A percentile compares a stretch with the other conserved stretches of the same genome.
Conservation (phyloP, 805 yeast species). For the Scheffersomyces coipomensis region DNA sequence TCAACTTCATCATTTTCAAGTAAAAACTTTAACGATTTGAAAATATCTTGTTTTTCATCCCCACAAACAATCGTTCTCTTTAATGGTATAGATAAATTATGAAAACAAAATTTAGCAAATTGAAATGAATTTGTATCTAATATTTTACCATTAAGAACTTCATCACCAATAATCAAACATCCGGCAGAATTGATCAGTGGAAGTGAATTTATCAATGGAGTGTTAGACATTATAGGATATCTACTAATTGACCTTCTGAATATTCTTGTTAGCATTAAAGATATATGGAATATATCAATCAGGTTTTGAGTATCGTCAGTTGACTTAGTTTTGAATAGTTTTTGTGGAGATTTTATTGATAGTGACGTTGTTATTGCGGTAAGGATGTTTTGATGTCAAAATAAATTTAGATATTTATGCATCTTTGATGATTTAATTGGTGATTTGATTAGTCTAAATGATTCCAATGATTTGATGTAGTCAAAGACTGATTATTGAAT, state of each 20-base stretch:
- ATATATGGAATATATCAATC: too few species aligned
- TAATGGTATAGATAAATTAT: slow-evolving; percentile 59
- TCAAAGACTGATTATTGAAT: too few species aligned
- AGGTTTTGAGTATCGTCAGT: too few species aligned
- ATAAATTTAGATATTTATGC: too few species aligned
- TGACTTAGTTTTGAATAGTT: too few species aligned
- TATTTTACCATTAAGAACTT: slow-evolving; percentile 82
- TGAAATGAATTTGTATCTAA: slow-evolving; percentile 71
- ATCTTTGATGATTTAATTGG: too few species aligned
- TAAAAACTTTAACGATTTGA: slow-evolving; percentile 49
- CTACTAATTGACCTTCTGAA: not conserved
- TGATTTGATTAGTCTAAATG: too few species aligned
- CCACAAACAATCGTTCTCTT: slow-evolving; percentile 71
- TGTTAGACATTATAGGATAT: not conserved
- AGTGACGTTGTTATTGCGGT: too few species aligned
- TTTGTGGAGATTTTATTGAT: too few species aligned
- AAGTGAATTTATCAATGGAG: not conserved
- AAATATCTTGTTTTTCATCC: slow-evolving; percentile 69
- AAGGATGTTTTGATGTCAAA: too few species aligned
- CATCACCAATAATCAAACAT: slow-evolving; percentile 78
- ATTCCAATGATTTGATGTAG: too few species aligned
- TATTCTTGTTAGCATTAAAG: too few species aligned
- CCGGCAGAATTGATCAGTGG: slow-evolving; percentile 38
- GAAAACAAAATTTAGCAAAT: slow-evolving; percentile 71
- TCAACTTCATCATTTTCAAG: slow-evolving; percentile 48